Conservation (phyloP, 2,329 filamentous ascomycete species). For the Pestalotiopsis sp. region DNA sequence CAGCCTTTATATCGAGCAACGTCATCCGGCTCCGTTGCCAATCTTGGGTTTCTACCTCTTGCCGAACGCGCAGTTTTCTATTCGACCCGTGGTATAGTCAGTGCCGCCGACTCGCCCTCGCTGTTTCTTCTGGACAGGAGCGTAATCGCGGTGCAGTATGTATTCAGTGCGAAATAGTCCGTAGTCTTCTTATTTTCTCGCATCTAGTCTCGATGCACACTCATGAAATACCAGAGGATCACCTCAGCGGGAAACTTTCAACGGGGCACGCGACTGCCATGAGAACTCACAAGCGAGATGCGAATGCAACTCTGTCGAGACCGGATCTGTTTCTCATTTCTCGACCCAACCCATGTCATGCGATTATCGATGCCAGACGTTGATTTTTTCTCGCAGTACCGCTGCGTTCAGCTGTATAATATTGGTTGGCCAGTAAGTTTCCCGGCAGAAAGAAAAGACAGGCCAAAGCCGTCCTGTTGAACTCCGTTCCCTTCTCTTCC, state of each 20-base stretch:
- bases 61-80: too few species aligned
- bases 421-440: background rate
- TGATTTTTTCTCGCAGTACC: background rate
- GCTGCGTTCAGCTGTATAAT: background rate
- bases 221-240: background rate
- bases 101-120: background rate
- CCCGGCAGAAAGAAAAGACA: background rate
- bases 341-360: too few species aligned
- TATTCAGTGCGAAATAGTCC: too few species aligned
- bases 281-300: background rate
- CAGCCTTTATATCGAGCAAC: constrained; percentile 9
- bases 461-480: background rate
- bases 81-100: background rate
- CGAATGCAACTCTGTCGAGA: background rate
- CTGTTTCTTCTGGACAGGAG: too few species aligned
- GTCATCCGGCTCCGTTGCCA: background rate
- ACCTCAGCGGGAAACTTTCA: too few species aligned
- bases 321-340: background rate
- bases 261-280: background rate
- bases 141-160: too few species aligned
- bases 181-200: too few species aligned
- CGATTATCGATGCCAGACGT: too few species aligned
- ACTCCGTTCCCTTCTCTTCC: background rate
- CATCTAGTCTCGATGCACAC: background rate
- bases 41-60: background rate